phyloP scores from a whole-genome alignment of 441 rosid species.

The Manihot esculenta region DNA sequence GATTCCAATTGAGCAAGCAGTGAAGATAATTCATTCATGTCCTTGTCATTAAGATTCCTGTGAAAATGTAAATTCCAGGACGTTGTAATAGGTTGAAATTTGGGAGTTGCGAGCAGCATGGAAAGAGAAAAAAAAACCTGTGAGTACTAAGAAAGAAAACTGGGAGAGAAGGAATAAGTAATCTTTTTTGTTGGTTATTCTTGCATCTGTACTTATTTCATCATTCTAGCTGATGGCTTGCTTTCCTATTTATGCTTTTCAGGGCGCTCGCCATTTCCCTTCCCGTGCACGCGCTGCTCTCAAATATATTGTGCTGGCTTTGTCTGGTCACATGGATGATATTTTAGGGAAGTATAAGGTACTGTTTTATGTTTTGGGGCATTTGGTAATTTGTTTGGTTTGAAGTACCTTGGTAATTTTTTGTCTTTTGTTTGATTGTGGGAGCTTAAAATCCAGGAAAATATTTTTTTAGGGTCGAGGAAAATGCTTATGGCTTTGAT shows the following conservation, averaged over 20 bases:
- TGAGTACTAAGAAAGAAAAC: neutral
- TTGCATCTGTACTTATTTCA: conserved; percentile 8
- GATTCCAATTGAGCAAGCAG: neutral
- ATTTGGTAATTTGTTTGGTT: conserved; percentile 4
- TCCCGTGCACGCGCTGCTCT: conserved; percentile 71
- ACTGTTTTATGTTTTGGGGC: conserved; percentile 15
- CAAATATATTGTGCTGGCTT: conserved; percentile 73
- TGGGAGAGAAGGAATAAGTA: neutral
- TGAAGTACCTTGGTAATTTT: neutral
- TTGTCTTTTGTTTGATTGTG: neutral
- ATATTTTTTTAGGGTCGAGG: too few species aligned
- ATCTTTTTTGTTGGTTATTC: conserved; percentile 7
- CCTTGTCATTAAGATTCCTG: neutral
- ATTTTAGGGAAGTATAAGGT: conserved; percentile 82
- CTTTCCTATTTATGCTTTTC: conserved; percentile 24
- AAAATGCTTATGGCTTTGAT: too few species aligned
- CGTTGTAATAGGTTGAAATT: neutral
- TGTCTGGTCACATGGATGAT: conserved; percentile 87
- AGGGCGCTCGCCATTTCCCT: conserved; percentile 56
- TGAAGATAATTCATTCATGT: neutral
- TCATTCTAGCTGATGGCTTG: conserved; percentile 1
- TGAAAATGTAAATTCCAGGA: neutral
- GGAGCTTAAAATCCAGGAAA: too few species aligned
- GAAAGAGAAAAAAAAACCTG: neutral
- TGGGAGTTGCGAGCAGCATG: too few species aligned